A percentile compares a stretch with the other conserved stretches of the same genome.
Evolutionary conservation across 2,329 filamentous ascomycete species (phyloP).

Genomic region (Salinomyces thailandicus): DNA sequence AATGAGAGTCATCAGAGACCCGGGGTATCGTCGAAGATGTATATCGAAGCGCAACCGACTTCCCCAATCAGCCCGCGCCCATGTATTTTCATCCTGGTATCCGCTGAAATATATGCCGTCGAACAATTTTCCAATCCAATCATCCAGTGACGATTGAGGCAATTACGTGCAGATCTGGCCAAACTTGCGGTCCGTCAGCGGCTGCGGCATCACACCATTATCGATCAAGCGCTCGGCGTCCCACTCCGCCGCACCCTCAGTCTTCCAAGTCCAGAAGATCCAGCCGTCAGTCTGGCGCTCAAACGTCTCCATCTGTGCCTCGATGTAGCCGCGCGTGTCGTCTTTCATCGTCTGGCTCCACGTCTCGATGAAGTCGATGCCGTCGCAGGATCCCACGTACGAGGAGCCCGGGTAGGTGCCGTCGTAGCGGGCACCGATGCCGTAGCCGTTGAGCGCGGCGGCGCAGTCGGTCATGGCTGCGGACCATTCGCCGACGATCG

Average conservation of each 20-base stretch:
- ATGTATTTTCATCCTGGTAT: too few relatives aligned
- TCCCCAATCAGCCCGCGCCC: too few relatives aligned
- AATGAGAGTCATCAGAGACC: too few relatives aligned
- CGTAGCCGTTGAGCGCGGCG: slow-evolving; percentile 42
- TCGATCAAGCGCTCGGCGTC: slow-evolving; percentile 41
- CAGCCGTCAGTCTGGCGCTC: slow-evolving; percentile 43
- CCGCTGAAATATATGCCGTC: too few relatives aligned
- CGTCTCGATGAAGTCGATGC: slow-evolving; percentile 38
- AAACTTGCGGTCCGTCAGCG: slow-evolving; percentile 24
- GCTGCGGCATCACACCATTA: slow-evolving; percentile 42
- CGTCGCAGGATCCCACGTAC: slow-evolving; percentile 45
- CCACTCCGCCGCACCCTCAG: slow-evolving; percentile 42
- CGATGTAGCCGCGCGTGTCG: slow-evolving; percentile 42
- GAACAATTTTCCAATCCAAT: too few relatives aligned
- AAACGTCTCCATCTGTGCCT: slow-evolving; percentile 45
- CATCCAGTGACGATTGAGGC: too few relatives aligned
- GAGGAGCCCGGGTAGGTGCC: slow-evolving; percentile 41
- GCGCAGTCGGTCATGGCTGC: slow-evolving; percentile 55
- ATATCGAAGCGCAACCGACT: too few relatives aligned
- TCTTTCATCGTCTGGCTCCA: slow-evolving; percentile 38
- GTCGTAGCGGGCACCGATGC: slow-evolving; percentile 50
- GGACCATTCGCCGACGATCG: slow-evolving; percentile 60
- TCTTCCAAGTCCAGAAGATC: slow-evolving; percentile 51
- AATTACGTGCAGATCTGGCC: slow-evolving; percentile 17
- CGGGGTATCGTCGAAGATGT: too few relatives aligned